Conservation (phyloP, 1,284 basidiomycete genomes). For the Boletus nobilissimus region DNA sequence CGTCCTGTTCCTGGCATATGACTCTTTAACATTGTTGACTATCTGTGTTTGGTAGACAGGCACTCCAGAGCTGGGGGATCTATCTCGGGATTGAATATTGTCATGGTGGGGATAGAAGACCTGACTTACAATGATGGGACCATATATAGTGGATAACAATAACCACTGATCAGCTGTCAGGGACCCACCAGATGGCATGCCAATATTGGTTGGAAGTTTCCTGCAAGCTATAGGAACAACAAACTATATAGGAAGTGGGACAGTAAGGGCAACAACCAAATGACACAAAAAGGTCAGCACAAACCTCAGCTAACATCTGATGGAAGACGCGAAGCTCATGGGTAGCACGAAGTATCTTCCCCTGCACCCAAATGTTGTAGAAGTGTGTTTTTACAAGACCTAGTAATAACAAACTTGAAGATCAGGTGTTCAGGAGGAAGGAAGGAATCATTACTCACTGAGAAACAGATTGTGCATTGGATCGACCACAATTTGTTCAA, state of each 20-base stretch:
- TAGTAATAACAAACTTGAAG: too few relatives aligned
- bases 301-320: not conserved
- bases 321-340: not conserved
- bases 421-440: too few relatives aligned
- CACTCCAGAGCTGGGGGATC: not conserved
- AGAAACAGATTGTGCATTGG: slow-evolving; percentile 2
- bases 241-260: slow-evolving; percentile 3
- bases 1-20: too few relatives aligned
- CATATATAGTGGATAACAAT: not conserved
- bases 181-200: slow-evolving; percentile 1
- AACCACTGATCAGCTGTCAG: slow-evolving; percentile 9
- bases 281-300: not conserved
- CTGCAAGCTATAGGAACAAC: not conserved
- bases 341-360: not conserved
- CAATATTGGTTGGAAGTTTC: slow-evolving; percentile 4
- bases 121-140: not conserved
- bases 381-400: not conserved
- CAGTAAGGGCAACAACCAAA: too few relatives aligned
- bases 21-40: too few relatives aligned
- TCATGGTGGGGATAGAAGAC: not conserved
- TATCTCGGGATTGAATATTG: too few relatives aligned
- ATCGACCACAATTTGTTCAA: not conserved
- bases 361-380: not conserved
- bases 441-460: too few relatives aligned
- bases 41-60: not conserved